phyloP scores from a whole-genome alignment of 805 yeast genomes.

The Zygoascus flipseniorum region DNA sequence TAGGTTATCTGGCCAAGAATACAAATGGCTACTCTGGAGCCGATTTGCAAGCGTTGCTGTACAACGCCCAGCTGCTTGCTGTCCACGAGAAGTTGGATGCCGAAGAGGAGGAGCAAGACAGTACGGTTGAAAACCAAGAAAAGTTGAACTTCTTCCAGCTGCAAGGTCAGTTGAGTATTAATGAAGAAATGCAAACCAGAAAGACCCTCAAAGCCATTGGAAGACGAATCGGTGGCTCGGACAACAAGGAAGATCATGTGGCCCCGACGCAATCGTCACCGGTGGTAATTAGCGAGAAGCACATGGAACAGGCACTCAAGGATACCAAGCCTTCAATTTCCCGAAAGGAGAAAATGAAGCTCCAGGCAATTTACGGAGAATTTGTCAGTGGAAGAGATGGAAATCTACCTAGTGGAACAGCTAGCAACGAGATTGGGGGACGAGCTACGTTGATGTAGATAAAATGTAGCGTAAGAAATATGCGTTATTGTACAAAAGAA shows the following conservation, averaged over 20 bases:
- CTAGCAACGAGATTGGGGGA: conserved; percentile 77
- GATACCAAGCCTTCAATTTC: conserved; percentile 93
- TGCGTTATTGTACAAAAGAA: not conserved
- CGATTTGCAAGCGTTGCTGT: conserved; percentile 84
- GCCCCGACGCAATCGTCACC: not conserved
- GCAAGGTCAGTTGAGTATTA: not conserved
- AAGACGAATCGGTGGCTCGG: not conserved
- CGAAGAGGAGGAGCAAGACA: conserved; percentile 11
- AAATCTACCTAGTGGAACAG: conserved; percentile 76
- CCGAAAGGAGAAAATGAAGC: conserved; percentile 52
- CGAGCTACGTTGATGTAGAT: conserved; percentile 69
- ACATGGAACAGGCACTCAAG: conserved; percentile 51
- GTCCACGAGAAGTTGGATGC: conserved; percentile 44
- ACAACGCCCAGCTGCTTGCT: conserved; percentile 84
- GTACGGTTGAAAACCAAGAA: not conserved
- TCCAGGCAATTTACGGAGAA: conserved; percentile 55
- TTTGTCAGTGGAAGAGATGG: conserved; percentile 78
- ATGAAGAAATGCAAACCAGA: conserved; percentile 3
- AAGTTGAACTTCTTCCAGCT: conserved; percentile 38
- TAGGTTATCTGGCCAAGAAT: conserved; percentile 44
- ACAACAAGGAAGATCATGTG: conserved; percentile 5
- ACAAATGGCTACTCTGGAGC: conserved; percentile 90
- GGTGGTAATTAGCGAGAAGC: conserved; percentile 41
- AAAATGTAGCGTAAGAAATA: not conserved
- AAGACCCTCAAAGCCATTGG: conserved; percentile 14